Base-by-base conservation (phyloP, 176 grass and related monocot species). In the Calamus simplicifolius region DNA sequence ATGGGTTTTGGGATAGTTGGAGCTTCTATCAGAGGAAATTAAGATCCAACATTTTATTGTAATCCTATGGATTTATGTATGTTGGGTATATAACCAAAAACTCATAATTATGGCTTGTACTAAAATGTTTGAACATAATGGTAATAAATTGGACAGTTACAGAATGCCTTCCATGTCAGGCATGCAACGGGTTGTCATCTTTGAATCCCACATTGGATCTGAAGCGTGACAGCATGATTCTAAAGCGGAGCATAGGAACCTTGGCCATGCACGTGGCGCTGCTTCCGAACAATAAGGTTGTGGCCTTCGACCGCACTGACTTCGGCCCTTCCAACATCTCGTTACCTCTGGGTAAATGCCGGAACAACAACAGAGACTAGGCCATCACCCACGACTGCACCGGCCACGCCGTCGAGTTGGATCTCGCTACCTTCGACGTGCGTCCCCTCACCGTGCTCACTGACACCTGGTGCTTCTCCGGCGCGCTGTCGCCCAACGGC, bases 381-480 rank as follows among this genome's bases (percentile, higher is more conserved):
- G 56, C 56, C 56, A 6, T 12, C 25, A 23, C 56, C 0, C 2
- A 25, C 5, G 75, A 79, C 59, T 79, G 68, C 56, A 57, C 75
- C 4, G 68, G 68, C 56, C 75, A 79, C 58, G 54, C 75, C 3
- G 26, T 65, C 66, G 58, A 71, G 51, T 70, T 64, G 49, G 59
- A 70, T 15, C 58, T 59, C 4, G 3, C 27, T 31, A 64, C 66
- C 5, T 27, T 8, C 25, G 59, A 28, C 28, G 58, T 64, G 19
- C 57, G 59, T 1, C 67, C 75, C 1, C 62, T 78, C 53, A 70
- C 49, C 19, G 30, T 78, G 48, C 67, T 29, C 35, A 78, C 75
- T 17, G 67, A 78, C 67, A 78, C 75, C 17, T 78, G 59, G 67
- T 78, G 75, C 75, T 78, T 67, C 19, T 78, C 75, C 55, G 75